Percentiles rank a stretch among this genome's conserved stretches.
Conservation (phyloP, 2,329 filamentous ascomycete genomes). For the Trichophyton schoenleinii region DNA sequence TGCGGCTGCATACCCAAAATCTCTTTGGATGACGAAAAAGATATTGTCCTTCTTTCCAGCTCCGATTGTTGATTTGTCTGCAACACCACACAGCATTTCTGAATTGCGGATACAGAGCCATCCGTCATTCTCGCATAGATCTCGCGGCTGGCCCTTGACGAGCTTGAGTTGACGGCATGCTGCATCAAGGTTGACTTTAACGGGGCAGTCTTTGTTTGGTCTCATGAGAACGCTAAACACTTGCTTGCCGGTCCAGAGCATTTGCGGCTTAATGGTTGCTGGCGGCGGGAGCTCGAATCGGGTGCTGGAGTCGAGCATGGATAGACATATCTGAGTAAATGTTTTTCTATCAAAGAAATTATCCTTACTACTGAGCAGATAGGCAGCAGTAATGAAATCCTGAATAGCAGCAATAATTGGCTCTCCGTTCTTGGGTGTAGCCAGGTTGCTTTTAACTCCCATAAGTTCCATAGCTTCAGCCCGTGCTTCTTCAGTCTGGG, state of each 20-base stretch:
- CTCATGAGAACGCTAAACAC: constrained; percentile 86
- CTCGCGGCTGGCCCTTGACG: constrained; percentile 28
- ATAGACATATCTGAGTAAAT: constrained; percentile 81
- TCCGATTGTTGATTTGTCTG: constrained; percentile 98
- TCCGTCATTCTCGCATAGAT: constrained; percentile 74
- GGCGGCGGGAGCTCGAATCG: constrained; percentile 77
- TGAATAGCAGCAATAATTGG: constrained; percentile 98
- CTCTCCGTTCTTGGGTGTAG: constrained; percentile 92
- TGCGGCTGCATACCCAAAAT: constrained; percentile 81
- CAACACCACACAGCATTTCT: constrained; percentile 90
- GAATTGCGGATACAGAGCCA: constrained; percentile 93
- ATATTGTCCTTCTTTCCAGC: constrained; percentile 95
- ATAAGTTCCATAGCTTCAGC: constrained; percentile 92
- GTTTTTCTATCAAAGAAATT: constrained; percentile 79
- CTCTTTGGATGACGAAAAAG: constrained; percentile 91
- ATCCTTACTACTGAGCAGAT: constrained; percentile 81
- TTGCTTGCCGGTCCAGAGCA: constrained; percentile 94
- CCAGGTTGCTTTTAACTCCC: constrained; percentile 94
- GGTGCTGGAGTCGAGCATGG: constrained; percentile 75
- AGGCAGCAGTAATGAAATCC: constrained; percentile 95
- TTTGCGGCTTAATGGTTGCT: constrained; percentile 69
- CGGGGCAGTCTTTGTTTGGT: constrained; percentile 69
- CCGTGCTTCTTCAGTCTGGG: constrained; percentile 91
- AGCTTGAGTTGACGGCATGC: constrained; percentile 63
- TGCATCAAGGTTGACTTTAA: constrained; percentile 84